These are phyloP conservation scores for Penicillium macrosclerotiorum DNA, from an alignment of 495 filamentous ascomycete species.

Conservation along the genomic window DNA sequence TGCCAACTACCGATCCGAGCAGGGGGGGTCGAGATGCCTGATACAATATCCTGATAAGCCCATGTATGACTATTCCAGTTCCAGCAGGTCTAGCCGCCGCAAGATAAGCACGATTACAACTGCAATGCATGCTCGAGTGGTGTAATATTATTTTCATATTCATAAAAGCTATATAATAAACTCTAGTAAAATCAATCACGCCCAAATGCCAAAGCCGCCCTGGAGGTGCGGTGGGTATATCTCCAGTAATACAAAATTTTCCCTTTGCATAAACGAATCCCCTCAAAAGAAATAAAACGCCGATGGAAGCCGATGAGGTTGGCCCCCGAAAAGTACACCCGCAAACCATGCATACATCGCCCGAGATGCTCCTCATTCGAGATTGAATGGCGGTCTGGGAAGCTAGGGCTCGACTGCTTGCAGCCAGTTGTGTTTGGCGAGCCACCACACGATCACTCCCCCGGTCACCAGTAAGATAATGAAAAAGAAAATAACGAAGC, in stretches of 20 bases:
- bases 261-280: neutral
- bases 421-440: slow-evolving; percentile 41
- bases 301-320: slow-evolving; percentile 1
- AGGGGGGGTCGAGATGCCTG: too few species aligned
- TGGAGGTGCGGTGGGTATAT: slow-evolving; percentile 28
- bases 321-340: neutral
- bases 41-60: neutral
- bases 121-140: too few species aligned
- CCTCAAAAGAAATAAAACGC: slow-evolving; percentile 2
- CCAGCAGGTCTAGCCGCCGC: slow-evolving; percentile 2
- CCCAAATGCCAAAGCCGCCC: slow-evolving; percentile 15
- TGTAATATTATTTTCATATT: slow-evolving; percentile 2
- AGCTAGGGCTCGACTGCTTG: slow-evolving; percentile 16
- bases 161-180: too few species aligned
- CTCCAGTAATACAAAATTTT: slow-evolving; percentile 9
- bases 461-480: slow-evolving; percentile 26
- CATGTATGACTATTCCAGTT: neutral
- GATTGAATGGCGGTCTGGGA: neutral
- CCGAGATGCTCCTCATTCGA: neutral
- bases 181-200: slow-evolving; percentile 3
- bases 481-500: slow-evolving; percentile 32
- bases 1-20: too few species aligned
- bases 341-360: neutral
- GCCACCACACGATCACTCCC: slow-evolving; percentile 38
- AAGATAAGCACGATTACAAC: neutral